These are phyloP conservation scores for Naganishia friedmannii DNA, from an alignment of 768 basidiomycete species.

Conservation along the genomic window DNA sequence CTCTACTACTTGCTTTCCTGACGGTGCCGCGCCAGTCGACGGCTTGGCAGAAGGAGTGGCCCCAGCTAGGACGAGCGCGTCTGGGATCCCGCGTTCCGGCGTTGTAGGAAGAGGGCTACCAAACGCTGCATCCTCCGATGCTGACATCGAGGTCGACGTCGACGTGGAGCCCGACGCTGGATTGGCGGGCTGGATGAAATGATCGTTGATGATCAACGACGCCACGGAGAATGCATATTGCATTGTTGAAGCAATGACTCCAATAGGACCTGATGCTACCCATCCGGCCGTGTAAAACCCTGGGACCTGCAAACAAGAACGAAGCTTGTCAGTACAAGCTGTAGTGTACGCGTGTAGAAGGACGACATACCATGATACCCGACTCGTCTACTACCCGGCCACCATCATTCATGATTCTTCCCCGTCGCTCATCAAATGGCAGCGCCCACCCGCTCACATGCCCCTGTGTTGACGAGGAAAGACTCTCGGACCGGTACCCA, in stretches of 20 bases:
- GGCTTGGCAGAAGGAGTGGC: not conserved
- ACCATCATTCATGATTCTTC: slow-evolving; percentile 55
- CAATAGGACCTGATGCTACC: slow-evolving; percentile 85
- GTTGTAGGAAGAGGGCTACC: slow-evolving; percentile 24
- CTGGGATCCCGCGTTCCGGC: slow-evolving; percentile 57
- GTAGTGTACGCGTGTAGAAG: too few species aligned
- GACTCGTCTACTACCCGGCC: slow-evolving; percentile 51
- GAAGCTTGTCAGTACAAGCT: slow-evolving; percentile 24
- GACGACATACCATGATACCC: slow-evolving; percentile 46
- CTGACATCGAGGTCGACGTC: too few species aligned
- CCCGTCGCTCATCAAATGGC: slow-evolving; percentile 51
- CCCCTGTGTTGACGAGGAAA: slow-evolving; percentile 33
- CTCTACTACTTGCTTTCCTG: slow-evolving; percentile 55
- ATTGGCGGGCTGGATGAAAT: slow-evolving; percentile 39
- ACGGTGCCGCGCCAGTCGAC: not conserved
- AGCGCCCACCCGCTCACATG: slow-evolving; percentile 34
- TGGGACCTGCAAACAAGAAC: slow-evolving; percentile 45
- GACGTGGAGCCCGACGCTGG: too few species aligned
- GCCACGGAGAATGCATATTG: slow-evolving; percentile 80
- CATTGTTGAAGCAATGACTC: slow-evolving; percentile 90
- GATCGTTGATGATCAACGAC: slow-evolving; percentile 67
- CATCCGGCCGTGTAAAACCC: slow-evolving; percentile 89
- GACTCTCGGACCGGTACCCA: slow-evolving; percentile 73
- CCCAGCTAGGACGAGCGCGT: slow-evolving; percentile 54
- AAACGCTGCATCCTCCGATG: not conserved